Conservation (phyloP, 805 yeast genomes). For the Pichia heedii region DNA sequence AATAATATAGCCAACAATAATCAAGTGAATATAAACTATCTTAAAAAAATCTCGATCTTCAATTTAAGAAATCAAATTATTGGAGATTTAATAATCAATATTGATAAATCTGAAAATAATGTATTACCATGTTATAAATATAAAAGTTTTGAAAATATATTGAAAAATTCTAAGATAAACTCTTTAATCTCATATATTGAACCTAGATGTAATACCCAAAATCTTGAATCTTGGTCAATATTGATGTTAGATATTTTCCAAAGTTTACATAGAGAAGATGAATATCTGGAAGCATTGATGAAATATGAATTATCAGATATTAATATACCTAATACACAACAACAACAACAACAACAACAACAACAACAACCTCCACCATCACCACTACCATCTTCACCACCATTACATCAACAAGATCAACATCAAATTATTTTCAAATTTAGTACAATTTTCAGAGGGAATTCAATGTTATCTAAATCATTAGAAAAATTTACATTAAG, state of each 20-base stretch:
- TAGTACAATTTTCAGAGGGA: conserved; percentile 73
- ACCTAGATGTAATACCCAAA: conserved; percentile 19
- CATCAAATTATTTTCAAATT: background rate
- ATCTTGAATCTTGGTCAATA: conserved; percentile 46
- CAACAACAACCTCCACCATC: too few relatives aligned
- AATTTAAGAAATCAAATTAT: conserved; percentile 30
- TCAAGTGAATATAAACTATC: conserved; percentile 9
- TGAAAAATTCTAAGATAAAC: conserved; percentile 42
- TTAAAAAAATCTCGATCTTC: conserved; percentile 16
- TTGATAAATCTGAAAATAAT: conserved; percentile 43
- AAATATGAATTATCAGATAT: conserved; percentile 14
- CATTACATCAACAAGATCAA: too few relatives aligned
- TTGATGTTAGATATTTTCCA: conserved; percentile 70
- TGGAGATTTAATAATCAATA: conserved; percentile 49
- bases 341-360: background rate
- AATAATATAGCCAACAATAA: too few relatives aligned
- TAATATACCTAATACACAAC: background rate
- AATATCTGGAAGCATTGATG: conserved; percentile 28
- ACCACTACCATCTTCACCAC: too few relatives aligned
- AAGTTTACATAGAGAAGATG: conserved; percentile 54
- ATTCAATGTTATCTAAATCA: conserved; percentile 72
- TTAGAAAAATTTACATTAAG: conserved; percentile 69
- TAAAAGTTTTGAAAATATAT: conserved; percentile 51
- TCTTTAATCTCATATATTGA: conserved; percentile 43
- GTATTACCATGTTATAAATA: conserved; percentile 55